These are phyloP conservation scores for Myochromella boudieri DNA, from an alignment of 768 basidiomycete species.

Conservation along the genomic window DNA sequence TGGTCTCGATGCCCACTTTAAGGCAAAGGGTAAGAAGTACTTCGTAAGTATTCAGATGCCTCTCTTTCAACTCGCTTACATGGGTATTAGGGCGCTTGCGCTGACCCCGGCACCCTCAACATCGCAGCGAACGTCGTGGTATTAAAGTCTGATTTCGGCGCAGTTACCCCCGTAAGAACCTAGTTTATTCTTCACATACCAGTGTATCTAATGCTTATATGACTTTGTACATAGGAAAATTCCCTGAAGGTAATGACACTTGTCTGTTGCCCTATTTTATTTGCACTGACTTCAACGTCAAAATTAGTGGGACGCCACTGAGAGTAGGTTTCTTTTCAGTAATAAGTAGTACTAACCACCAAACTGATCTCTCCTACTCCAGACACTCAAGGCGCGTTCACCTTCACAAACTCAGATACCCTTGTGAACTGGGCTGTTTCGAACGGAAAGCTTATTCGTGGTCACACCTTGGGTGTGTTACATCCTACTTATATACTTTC, in stretches of 20 bases:
- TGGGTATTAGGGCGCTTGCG: slow-evolving; percentile 27
- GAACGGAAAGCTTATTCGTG: slow-evolving; percentile 42
- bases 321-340: slow-evolving; percentile 24
- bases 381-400: slow-evolving; percentile 29
- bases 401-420: slow-evolving; percentile 28
- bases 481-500: too few species aligned
- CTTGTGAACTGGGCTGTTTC: slow-evolving; percentile 41
- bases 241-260: slow-evolving; percentile 44
- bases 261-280: too few species aligned
- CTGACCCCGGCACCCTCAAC: slow-evolving; percentile 27
- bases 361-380: background rate
- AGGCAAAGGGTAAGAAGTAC: slow-evolving; percentile 28
- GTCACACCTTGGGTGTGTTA: slow-evolving; percentile 41
- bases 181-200: background rate
- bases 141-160: slow-evolving; percentile 34
- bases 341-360: background rate
- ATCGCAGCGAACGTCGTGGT: slow-evolving; percentile 33
- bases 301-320: slow-evolving; percentile 36
- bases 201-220: background rate
- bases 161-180: slow-evolving; percentile 35
- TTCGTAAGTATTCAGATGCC: slow-evolving; percentile 22
- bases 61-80: background rate
- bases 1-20: slow-evolving; percentile 20
- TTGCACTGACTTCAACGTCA: background rate
- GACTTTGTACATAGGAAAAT: slow-evolving; percentile 26